A percentile compares a stretch with the other conserved stretches of the same genome.
phyloP scores from a whole-genome alignment of 495 filamentous ascomycete species.

The Glarea lozoyensis region DNA sequence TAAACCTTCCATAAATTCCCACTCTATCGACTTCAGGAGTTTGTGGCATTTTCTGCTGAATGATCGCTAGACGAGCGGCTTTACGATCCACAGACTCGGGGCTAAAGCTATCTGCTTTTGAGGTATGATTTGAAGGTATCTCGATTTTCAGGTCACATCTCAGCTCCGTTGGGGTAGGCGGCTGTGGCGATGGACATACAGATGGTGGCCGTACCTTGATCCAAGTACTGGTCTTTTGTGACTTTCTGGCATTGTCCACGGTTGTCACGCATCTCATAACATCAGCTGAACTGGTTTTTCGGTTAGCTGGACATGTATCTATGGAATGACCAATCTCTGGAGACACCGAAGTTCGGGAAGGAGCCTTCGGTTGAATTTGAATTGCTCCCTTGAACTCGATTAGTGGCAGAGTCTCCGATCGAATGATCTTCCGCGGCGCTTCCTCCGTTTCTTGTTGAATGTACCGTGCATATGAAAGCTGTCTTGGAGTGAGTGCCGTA shows the following conservation, averaged over 20 bases:
- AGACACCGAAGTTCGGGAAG: conserved; percentile 2
- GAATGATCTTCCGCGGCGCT: neutral
- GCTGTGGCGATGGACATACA: conserved; percentile 6
- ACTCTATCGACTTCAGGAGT: conserved; percentile 5
- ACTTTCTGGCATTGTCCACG: conserved; percentile 12
- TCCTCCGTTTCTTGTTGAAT: neutral
- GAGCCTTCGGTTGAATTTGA: conserved; percentile 6
- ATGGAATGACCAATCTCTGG: conserved; percentile 4
- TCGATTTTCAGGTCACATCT: neutral
- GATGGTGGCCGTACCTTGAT: conserved; percentile 10
- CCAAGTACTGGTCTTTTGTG: neutral
- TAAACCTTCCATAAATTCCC: conserved; percentile 12
- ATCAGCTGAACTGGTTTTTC: neutral
- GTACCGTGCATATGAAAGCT: neutral
- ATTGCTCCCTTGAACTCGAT: neutral
- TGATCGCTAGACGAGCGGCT: too few species aligned
- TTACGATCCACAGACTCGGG: too few species aligned
- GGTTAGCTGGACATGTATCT: neutral
- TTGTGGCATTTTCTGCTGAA: conserved; percentile 1
- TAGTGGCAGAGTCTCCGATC: neutral
- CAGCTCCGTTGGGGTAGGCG: conserved; percentile 1
- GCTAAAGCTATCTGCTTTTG: too few species aligned
- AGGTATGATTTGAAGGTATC: neutral
- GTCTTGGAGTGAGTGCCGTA: conserved; percentile 2
- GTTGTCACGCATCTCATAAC: conserved; percentile 5